These are phyloP conservation scores for Schizonepeta tenuifolia DNA, from an alignment of 257 asterid species.

Conservation along the genomic window DNA sequence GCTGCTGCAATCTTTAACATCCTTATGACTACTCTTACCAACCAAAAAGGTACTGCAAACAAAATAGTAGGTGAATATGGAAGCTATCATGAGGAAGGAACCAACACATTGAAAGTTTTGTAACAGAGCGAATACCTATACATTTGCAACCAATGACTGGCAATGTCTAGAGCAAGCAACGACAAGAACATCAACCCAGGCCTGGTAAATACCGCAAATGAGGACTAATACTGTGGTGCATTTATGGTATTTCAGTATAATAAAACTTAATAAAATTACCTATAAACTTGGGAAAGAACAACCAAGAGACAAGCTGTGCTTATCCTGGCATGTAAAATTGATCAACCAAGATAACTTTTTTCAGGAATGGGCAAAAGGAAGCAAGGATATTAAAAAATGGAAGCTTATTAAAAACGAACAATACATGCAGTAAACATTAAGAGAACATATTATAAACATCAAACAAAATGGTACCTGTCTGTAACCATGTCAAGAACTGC, in stretches of 20 bases:
- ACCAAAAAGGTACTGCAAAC: slow-evolving; percentile 77
- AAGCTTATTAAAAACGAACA: background rate
- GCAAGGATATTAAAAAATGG: slow-evolving; percentile 16
- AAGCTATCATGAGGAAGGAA: slow-evolving; percentile 6
- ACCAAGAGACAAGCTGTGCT: slow-evolving; percentile 97
- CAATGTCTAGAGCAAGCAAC: slow-evolving; percentile 89
- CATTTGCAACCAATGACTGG: slow-evolving; percentile 99
- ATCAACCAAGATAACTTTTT: slow-evolving; percentile 30
- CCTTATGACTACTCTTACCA: slow-evolving; percentile 93
- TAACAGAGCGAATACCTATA: slow-evolving; percentile 63
- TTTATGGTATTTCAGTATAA: background rate
- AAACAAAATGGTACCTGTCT: slow-evolving; percentile 66
- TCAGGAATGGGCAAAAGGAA: slow-evolving; percentile 25
- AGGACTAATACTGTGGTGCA: slow-evolving; percentile 28
- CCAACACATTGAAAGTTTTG: background rate
- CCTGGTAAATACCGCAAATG: slow-evolving; percentile 49
- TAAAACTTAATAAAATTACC: slow-evolving; percentile 49
- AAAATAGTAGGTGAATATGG: slow-evolving; percentile 19
- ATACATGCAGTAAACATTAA: background rate
- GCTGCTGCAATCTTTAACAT: slow-evolving; percentile 87
- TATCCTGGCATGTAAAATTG: slow-evolving; percentile 58
- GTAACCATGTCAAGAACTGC: slow-evolving; percentile 98
- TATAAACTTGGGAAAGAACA: slow-evolving; percentile 93
- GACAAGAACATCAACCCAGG: slow-evolving; percentile 85
- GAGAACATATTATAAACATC: slow-evolving; percentile 21